Percentiles rank a stretch among this genome's conserved stretches.
Evolutionary conservation across 169 alveolate genomes (phyloP).

Genomic region (Neospora caninum): DNA sequence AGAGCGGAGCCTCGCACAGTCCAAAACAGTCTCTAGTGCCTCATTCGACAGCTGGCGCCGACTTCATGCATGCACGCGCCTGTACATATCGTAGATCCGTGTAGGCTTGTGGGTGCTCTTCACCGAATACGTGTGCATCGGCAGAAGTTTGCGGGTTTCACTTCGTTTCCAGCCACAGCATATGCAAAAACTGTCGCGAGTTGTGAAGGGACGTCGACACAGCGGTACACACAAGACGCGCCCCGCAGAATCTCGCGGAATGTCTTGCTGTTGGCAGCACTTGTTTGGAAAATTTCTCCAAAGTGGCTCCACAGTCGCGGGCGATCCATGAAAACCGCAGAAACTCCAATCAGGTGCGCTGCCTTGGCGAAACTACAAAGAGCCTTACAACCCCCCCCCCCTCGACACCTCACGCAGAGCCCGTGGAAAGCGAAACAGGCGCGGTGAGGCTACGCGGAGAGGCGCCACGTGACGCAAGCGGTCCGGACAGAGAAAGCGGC

Average conservation of each 20-base stretch:
- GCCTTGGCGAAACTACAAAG: background rate
- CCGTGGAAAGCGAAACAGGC: background rate
- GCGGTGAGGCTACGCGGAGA: too few relatives aligned
- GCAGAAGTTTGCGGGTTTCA: too few relatives aligned
- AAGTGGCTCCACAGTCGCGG: background rate
- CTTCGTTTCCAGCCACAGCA: too few relatives aligned
- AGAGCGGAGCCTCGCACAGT: too few relatives aligned
- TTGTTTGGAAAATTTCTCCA: background rate
- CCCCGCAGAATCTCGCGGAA: constrained; percentile 19
- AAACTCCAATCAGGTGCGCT: constrained; percentile 29
- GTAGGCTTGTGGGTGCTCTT: too few relatives aligned
- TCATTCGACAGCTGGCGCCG: too few relatives aligned
- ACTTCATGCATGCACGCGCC: too few relatives aligned
- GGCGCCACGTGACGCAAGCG: too few relatives aligned
- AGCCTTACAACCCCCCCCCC: background rate
- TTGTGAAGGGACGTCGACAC: constrained; percentile 1
- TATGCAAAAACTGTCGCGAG: background rate
- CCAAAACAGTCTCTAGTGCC: too few relatives aligned
- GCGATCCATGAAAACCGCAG: background rate
- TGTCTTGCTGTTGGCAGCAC: background rate
- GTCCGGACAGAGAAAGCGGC: too few relatives aligned
- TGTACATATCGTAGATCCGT: too few relatives aligned
- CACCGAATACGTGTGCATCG: too few relatives aligned
- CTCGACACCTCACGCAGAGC: background rate
- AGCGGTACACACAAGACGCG: background rate